Base-by-base conservation (phyloP, 2,329 filamentous ascomycete species). In the Monilinia fructicola region DNA sequence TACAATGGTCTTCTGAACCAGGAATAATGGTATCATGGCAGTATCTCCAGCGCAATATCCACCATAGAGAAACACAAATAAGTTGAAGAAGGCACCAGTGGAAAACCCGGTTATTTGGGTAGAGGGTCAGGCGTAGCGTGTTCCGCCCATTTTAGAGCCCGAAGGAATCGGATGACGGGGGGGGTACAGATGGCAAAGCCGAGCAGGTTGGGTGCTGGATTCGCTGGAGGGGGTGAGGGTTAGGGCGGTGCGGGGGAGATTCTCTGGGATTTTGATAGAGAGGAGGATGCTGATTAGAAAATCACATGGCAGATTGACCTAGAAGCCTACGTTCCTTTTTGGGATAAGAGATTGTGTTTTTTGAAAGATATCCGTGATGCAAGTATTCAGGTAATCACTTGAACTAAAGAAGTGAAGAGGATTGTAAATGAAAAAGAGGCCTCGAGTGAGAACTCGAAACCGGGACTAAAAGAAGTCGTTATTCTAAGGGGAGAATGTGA, bases 271-370 rank as follows among this genome's bases (percentile, higher is more conserved):
- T 23, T 75, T 72, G 69, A 83, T 76, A 68, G 78, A 75, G 66
- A 81, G 55, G 26, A 77, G 68, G 3, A 73, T 28, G 40, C 74
- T 73, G 7, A 76, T 74, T 6, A 76, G 65, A 21, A 73, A 77
- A 3, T 79, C 79, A 40, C 80, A 72, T 0, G 80, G 80, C 2
- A 81, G 71, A 64, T 77, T 79, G 73, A 79, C 78, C 69, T 74
- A 77, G 1, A 80, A 73, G 70, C 79, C 67, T 68, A 23, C 9
- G 4, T 26, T 4, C 18, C 6, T 31, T n/a, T 11, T 40, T 56
- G 48, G n/a, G 11, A 10, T 26, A 31, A 21, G 31, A 42, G 11
- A 21, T 52, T 52, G 16, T 12, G 10, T 72, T 72, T 76, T 68
- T 75, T 67, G 7, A n/a, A n/a, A n/a, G n/a, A 77, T 64, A 14